Conservation (phyloP, 306 rosid genomes). For the Citrullus mucosospermus region DNA sequence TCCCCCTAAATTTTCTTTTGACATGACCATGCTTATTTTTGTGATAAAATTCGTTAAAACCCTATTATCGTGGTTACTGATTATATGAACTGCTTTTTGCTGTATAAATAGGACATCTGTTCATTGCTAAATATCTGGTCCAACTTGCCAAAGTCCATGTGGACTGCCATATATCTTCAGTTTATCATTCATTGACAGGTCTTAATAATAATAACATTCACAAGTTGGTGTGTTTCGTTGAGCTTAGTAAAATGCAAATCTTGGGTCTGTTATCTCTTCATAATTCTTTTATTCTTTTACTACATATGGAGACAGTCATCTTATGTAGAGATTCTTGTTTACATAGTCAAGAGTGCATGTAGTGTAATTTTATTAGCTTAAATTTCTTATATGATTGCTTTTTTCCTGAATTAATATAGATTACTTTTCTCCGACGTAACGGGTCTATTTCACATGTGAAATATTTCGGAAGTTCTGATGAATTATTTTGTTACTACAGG, state of each 20-base stretch:
- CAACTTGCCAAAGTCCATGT: neutral
- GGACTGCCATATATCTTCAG: neutral
- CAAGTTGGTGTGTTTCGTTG: neutral
- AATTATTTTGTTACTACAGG: slow-evolving; percentile 39
- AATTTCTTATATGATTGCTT: neutral
- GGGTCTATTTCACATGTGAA: neutral
- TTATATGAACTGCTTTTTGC: neutral
- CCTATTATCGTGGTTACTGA: neutral
- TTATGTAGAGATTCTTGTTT: neutral
- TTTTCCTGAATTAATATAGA: neutral
- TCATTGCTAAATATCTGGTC: slow-evolving; percentile 1
- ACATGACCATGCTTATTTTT: neutral
- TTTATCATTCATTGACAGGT: neutral
- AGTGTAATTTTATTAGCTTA: neutral
- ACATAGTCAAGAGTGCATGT: neutral
- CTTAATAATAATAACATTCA: neutral
- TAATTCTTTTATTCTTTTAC: neutral
- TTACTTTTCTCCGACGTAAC: neutral
- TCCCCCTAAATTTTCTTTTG: neutral
- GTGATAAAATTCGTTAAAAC: neutral
- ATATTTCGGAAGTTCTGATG: slow-evolving; percentile 11
- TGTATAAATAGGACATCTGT: neutral
- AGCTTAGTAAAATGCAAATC: neutral
- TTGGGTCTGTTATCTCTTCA: neutral
- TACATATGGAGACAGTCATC: neutral